phyloP scores from a whole-genome alignment of 2,329 filamentous ascomycete genomes.

The Pseudogymnoascus sp. region DNA sequence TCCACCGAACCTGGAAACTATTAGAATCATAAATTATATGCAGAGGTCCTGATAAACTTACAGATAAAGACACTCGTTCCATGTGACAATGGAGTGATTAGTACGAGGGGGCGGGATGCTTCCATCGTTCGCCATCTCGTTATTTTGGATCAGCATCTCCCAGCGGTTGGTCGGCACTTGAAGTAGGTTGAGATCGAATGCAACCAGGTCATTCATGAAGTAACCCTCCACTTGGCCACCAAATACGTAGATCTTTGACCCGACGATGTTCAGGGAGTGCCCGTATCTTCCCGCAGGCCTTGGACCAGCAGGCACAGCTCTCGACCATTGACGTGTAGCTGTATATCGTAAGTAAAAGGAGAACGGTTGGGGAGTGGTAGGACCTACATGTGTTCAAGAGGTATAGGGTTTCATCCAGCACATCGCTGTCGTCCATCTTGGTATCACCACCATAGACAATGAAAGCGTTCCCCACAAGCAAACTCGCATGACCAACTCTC shows the following conservation, averaged over 20 bases:
- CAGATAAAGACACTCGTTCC: slow-evolving; percentile 89
- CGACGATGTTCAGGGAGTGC: slow-evolving; percentile 91
- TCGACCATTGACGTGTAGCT: slow-evolving; percentile 95
- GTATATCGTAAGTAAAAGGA: slow-evolving; percentile 33
- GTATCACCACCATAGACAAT: slow-evolving; percentile 99
- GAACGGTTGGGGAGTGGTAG: not conserved
- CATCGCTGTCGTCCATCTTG: slow-evolving; percentile 87
- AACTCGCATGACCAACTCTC: slow-evolving; percentile 84
- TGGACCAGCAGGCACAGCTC: slow-evolving; percentile 78
- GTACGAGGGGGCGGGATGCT: slow-evolving; percentile 80
- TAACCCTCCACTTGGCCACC: slow-evolving; percentile 94
- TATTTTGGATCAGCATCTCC: slow-evolving; percentile 82
- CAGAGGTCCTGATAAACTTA: slow-evolving; percentile 41
- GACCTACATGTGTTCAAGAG: slow-evolving; percentile 91
- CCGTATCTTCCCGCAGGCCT: slow-evolving; percentile 88
- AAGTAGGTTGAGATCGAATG: slow-evolving; percentile 91
- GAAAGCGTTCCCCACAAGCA: slow-evolving; percentile 95
- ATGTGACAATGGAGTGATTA: slow-evolving; percentile 88
- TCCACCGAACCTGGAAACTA: slow-evolving; percentile 69
- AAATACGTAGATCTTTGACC: slow-evolving; percentile 95
- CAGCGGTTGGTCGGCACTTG: slow-evolving; percentile 87
- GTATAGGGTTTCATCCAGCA: slow-evolving; percentile 91
- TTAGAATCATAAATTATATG: slow-evolving; percentile 16
- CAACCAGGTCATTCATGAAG: slow-evolving; percentile 95
- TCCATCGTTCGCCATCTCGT: slow-evolving; percentile 46